A percentile compares a stretch with the other conserved stretches of the same genome.
phyloP scores from a whole-genome alignment of 495 filamentous ascomycete species.

The Aspergillus wentii region DNA sequence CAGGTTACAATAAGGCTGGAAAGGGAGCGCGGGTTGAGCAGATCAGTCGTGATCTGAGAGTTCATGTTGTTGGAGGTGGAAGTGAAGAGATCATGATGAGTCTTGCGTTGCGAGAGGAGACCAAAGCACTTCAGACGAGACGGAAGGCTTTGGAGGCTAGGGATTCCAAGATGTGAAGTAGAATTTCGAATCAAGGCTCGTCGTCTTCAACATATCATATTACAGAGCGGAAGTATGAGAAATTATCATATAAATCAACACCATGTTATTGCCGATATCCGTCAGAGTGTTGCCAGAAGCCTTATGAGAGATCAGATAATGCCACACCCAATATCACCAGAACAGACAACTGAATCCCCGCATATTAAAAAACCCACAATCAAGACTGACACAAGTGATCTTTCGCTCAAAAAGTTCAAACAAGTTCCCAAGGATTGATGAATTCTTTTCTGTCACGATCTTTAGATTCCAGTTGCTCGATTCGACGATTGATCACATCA shows the following conservation, averaged over 20 bases:
- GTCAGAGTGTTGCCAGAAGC: too few species aligned
- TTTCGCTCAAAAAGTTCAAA: too few species aligned
- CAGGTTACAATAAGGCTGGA: constrained; percentile 49
- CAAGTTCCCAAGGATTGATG: constrained; percentile 1
- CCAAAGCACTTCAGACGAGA: constrained; percentile 30
- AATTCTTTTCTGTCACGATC: neutral
- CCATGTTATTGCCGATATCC: too few species aligned
- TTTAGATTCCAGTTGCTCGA: neutral
- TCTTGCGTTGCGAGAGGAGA: constrained; percentile 43
- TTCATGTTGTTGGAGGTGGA: constrained; percentile 55
- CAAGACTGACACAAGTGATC: too few species aligned
- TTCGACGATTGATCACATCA: neutral
- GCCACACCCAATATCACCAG: too few species aligned
- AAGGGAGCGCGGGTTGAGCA: constrained; percentile 51
- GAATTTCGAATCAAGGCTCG: too few species aligned
- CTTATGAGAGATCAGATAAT: too few species aligned
- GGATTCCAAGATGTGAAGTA: constrained; percentile 29
- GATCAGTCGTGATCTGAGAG: constrained; percentile 51
- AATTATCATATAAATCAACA: too few species aligned
- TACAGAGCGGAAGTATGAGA: too few species aligned
- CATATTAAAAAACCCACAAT: too few species aligned
- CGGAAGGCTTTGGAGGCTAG: constrained; percentile 26
- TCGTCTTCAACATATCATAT: too few species aligned
- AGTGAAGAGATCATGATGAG: constrained; percentile 55
- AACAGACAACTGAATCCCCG: too few species aligned